phyloP scores from a whole-genome alignment of 2,329 filamentous ascomycete genomes.

The Exophiala sp. region DNA sequence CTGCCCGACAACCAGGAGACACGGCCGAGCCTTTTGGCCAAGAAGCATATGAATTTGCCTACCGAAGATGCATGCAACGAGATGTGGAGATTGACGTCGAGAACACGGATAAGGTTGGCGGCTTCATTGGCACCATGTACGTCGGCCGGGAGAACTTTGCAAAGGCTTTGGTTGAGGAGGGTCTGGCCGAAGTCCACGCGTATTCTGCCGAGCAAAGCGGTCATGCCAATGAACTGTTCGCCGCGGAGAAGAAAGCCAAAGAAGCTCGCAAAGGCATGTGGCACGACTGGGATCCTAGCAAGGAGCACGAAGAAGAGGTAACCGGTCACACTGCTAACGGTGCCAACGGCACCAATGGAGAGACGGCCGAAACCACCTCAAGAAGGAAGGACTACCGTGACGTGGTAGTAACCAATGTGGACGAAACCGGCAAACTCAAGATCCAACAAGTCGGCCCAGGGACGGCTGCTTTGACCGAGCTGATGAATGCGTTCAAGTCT shows the following conservation, averaged over 20 bases:
- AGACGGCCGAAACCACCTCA: conserved; percentile 50
- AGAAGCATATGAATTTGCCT: conserved; percentile 88
- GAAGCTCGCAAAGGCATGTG: conserved; percentile 81
- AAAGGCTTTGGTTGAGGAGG: conserved; percentile 88
- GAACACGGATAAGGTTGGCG: conserved; percentile 91
- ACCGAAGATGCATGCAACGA: conserved; percentile 80
- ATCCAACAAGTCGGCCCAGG: conserved; percentile 84
- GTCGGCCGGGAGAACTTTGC: conserved; percentile 94
- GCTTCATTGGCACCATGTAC: conserved; percentile 92
- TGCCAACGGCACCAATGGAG: conserved; percentile 46
- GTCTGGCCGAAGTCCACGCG: conserved; percentile 81
- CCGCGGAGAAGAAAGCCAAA: conserved; percentile 84
- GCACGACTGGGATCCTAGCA: conserved; percentile 88
- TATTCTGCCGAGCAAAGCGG: conserved; percentile 96
- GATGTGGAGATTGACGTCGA: conserved; percentile 95
- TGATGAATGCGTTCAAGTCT: conserved; percentile 86
- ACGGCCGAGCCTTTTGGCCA: conserved; percentile 89
- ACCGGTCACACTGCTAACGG: conserved; percentile 41
- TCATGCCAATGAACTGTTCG: conserved; percentile 78
- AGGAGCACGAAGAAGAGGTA: conserved; percentile 63
- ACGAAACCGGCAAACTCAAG: conserved; percentile 75
- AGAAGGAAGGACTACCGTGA: conserved; percentile 88
- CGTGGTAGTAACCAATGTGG: conserved; percentile 85
- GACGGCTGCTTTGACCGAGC: conserved; percentile 72
- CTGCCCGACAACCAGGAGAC: conserved; percentile 72